Evolutionary conservation across 2,329 filamentous ascomycete species (phyloP), one percentile per base, ranked within the genome.

Genomic region (Trichoderma sp.): DNA sequence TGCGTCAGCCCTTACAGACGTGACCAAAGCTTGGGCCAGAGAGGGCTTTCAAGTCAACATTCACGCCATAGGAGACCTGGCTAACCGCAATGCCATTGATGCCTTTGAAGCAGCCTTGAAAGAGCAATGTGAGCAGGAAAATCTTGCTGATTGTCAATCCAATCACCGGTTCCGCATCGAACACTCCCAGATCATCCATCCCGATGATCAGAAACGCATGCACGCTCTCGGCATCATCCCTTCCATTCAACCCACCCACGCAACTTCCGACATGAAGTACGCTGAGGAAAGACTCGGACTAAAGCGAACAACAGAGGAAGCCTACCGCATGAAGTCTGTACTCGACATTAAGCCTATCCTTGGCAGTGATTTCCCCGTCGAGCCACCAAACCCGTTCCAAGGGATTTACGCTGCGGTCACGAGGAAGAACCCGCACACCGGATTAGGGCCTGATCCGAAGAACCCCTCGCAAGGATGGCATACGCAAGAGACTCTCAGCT

Each of bases 331-430:
- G 92, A 85, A 85, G 12, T 91, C 89, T 0, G 82, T 93, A 2
- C 86, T 92, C 2, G 85, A 88, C 29, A 80, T 88, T 14, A 82
- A 81, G 0, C 89, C 89, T 4, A 83, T 93, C 1, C 86, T 94
- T 1, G 92, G 92, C 3, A 93, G 91, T 66, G 92, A 94, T 79
- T 94, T 94, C 78, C 92, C 92, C 50, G 92, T 94, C 8, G 92
- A 94, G 81, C 92, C 92, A 3, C 88, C 91, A 0, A 89, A 90
- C 78, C 90, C 92, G 2, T 92, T 93, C 77, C 88, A 91, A 74
- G 92, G 92, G 21, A 90, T 94, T 53, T 94, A 93, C 78, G 92
- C 92, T 4, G 92, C 92, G 3, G 87, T 93, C 2, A 88, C 91
- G 14, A 86, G 92, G 74, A 88, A 87, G 59, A 91, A 85, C 76